A percentile compares a stretch with the other conserved stretches of the same genome.
Evolutionary conservation across 176 grass and related monocot species (phyloP).

Genomic region (Lolium perenne): DNA sequence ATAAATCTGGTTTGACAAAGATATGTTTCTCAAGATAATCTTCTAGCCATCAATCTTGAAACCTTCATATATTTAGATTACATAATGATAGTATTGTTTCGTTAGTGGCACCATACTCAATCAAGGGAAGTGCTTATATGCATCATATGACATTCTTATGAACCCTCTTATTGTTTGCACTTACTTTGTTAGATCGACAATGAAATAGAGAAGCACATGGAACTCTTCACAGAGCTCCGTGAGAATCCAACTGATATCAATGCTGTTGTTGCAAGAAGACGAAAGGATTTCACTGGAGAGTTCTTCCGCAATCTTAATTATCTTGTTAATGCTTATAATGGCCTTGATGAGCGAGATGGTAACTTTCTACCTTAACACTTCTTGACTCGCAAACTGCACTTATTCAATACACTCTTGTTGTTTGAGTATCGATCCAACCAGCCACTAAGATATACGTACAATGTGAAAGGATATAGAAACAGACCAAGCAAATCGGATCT

Average conservation of each 20-base stretch:
- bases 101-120: neutral
- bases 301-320: constrained; percentile 87
- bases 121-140: neutral
- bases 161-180: constrained; percentile 31
- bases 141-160: constrained; percentile 20
- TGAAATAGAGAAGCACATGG: constrained; percentile 93
- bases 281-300: constrained; percentile 78
- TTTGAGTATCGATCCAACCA: neutral
- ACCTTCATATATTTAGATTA: constrained; percentile 6
- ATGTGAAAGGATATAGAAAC: neutral
- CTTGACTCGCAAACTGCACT: neutral
- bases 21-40: constrained; percentile 9
- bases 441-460: neutral
- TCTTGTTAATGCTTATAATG: constrained; percentile 62
- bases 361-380: constrained; percentile 38
- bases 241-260: constrained; percentile 82
- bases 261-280: constrained; percentile 74
- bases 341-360: constrained; percentile 87
- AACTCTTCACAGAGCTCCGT: constrained; percentile 73
- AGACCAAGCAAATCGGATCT: neutral
- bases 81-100: neutral
- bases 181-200: constrained; percentile 60
- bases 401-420: constrained; percentile 11
- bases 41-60: neutral
- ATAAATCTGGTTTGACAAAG: neutral